Base-by-base conservation (phyloP, 1,284 basidiomycete genomes). In the Pascua guehoae region DNA sequence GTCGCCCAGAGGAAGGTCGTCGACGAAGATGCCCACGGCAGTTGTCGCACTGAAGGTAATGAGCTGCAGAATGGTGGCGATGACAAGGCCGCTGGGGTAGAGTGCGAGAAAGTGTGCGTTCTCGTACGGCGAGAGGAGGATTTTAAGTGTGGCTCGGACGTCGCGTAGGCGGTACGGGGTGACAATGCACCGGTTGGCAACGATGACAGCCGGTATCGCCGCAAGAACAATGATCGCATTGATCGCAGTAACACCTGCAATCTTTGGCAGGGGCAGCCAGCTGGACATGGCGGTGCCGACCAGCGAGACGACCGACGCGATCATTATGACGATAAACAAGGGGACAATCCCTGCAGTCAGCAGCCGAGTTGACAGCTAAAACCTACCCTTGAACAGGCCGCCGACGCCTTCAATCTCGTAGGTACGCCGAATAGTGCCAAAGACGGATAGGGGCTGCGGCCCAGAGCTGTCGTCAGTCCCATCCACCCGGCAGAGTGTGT, bases 371-470 rank as follows among this genome's bases (percentile, higher is more conserved):
- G 7, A 32, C 24, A 5, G 40, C 5, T 1, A n/a, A 8, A 49
- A 37, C 88, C 53, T 70, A 89, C 91, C 91, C 75, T 92, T 94
- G 81, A 88, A 92, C 43, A 93, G 73, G 17, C 91, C 91, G 51
- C 80, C 73, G 81, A 82, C 86, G 18, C 91, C 88, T 85, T 94
- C 91, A 14, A 93, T 81, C 54, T 81, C 82, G 70, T 87, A 86
- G 1, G 89, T 88, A 46, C 91, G 82, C 58, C 68, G 71, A 63
- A 91, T 71, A 83, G 92, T 93, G 14, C 78, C 71, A 39, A 72
- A 51, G 10, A 78, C 55, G 8, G 70, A 71, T 12, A 66, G 69
- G 15, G 79, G 66, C 7, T 72, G 75, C 1, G 77, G 77, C 16
- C 78, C 78, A 36, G 79, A 75, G 42, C 76, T 75, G 47, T 14